Evolutionary conservation across 345 rosid genomes (phyloP).

Genomic region (Brassica carinata): DNA sequence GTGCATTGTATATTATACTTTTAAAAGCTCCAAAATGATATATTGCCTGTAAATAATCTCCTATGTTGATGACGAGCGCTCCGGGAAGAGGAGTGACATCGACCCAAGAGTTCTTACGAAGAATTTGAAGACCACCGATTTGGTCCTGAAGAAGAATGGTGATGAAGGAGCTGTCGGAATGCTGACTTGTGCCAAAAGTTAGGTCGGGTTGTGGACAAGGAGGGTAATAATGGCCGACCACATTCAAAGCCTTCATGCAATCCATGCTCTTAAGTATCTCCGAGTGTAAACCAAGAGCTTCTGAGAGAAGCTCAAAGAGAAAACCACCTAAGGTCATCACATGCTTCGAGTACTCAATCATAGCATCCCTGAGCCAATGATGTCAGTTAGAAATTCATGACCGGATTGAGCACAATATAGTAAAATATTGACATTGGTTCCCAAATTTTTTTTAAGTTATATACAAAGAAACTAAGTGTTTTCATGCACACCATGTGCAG

Average conservation of each 20-base stretch:
- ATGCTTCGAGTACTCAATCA: constrained; percentile 37
- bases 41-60: constrained; percentile 44
- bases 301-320: constrained; percentile 36
- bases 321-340: constrained; percentile 24
- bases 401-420: no score
- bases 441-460: no score
- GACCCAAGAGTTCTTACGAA: constrained; percentile 41
- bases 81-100: constrained; percentile 38
- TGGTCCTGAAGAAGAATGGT: constrained; percentile 44
- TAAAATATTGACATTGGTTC: neutral
- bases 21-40: neutral
- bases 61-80: constrained; percentile 43
- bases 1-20: neutral
- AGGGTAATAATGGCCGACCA: constrained; percentile 42
- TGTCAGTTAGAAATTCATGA: neutral
- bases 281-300: constrained; percentile 40
- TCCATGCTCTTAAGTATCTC: constrained; percentile 31
- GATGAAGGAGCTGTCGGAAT: constrained; percentile 40
- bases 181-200: constrained; percentile 37
- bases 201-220: constrained; percentile 47
- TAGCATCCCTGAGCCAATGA: neutral
- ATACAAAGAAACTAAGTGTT: neutral
- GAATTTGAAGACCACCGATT: constrained; percentile 48
- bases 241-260: constrained; percentile 25
- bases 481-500: no score